Conservation (phyloP, 2,329 filamentous ascomycete genomes). For the Penicillium sp. region DNA sequence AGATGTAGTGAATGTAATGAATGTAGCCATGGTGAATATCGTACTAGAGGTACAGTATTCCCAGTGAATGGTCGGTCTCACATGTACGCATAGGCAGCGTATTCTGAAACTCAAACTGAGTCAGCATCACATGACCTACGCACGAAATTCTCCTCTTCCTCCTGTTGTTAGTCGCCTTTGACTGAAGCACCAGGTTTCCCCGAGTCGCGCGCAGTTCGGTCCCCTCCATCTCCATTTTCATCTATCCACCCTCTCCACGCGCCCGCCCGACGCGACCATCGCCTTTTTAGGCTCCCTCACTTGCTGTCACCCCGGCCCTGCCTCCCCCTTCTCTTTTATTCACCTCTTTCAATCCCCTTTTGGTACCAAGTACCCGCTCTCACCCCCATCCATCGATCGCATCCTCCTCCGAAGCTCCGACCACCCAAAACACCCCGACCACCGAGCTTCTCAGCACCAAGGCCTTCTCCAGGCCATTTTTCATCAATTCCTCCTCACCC, state of each 20-base stretch:
- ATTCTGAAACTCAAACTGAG: constrained; percentile 19
- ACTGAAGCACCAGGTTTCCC: constrained; percentile 35
- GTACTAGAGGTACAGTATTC: background rate
- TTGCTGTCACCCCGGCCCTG: constrained; percentile 19
- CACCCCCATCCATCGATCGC: constrained; percentile 25
- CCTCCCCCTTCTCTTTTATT: constrained; percentile 8
- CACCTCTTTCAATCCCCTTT: constrained; percentile 18
- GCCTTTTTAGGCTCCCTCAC: constrained; percentile 20
- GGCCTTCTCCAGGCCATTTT: constrained; percentile 24
- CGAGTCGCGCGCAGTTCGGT: constrained; percentile 37
- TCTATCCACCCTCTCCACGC: constrained; percentile 33
- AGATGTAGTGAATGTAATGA: background rate
- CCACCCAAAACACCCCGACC: constrained; percentile 28
- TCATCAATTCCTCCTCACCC: constrained; percentile 26
- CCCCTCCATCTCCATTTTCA: constrained; percentile 39
- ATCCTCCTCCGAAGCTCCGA: constrained; percentile 22
- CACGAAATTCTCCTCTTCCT: constrained; percentile 35
- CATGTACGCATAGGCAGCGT: background rate
- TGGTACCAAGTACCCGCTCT: constrained; percentile 18
- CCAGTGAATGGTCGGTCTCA: background rate
- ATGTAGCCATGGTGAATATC: no score
- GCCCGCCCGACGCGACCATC: constrained; percentile 28
- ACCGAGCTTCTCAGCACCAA: constrained; percentile 35
- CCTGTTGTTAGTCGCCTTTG: constrained; percentile 33
- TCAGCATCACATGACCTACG: constrained; percentile 28